These are phyloP conservation scores for Schizosaccharomyces japonicus DNA, from an alignment of 805 yeast genomes.

Conservation along the genomic window DNA sequence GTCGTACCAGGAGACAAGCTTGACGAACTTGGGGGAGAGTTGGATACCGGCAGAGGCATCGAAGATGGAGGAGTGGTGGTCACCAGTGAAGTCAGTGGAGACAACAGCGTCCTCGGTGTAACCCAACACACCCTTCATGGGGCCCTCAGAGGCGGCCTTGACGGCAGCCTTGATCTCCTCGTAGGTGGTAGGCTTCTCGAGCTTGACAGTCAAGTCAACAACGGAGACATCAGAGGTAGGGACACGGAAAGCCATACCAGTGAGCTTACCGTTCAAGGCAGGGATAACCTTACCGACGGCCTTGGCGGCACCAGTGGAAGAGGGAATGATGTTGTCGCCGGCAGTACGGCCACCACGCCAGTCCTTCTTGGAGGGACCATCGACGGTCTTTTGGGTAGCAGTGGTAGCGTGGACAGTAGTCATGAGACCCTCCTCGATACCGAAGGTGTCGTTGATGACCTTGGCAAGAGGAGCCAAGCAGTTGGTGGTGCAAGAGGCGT, in stretches of 20 bases:
- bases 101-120: constrained; percentile 86
- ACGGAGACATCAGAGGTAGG: constrained; percentile 87
- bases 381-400: constrained; percentile 89
- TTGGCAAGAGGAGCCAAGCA: constrained; percentile 87
- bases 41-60: constrained; percentile 81
- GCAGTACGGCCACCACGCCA: constrained; percentile 98
- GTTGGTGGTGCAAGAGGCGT: constrained; percentile 91
- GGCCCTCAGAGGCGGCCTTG: constrained; percentile 55
- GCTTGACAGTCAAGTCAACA: constrained; percentile 73
- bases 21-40: constrained; percentile 69
- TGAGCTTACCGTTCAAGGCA: constrained; percentile 70
- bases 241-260: constrained; percentile 84
- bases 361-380: constrained; percentile 92
- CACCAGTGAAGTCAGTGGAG: constrained; percentile 69
- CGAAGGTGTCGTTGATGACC: constrained; percentile 63
- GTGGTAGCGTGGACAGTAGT: constrained; percentile 91
- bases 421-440: constrained; percentile 81
- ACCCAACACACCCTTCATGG: constrained; percentile 59
- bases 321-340: constrained; percentile 83
- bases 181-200: constrained; percentile 51
- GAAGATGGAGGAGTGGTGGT: constrained; percentile 65
- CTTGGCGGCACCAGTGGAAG: constrained; percentile 93
- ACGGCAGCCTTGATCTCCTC: constrained; percentile 59
- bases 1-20: constrained; percentile 85
- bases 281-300: constrained; percentile 93